Evolutionary conservation across 805 yeast genomes (phyloP), one percentile per base, ranked within the genome.

Genomic region (Candida insectalens): DNA sequence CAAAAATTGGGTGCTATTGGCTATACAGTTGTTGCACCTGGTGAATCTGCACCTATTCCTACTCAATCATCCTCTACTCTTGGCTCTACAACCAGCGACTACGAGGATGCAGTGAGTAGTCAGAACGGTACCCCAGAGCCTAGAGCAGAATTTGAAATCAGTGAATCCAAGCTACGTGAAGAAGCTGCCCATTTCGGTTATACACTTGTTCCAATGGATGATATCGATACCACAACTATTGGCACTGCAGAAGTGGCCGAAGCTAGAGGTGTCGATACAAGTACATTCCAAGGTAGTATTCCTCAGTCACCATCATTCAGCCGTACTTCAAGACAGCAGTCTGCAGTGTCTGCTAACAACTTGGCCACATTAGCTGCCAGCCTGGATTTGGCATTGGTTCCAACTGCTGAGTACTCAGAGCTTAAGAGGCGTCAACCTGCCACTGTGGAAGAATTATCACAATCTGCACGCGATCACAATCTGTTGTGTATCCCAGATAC

Each of bases 401-500:
- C 57, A 5, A 55, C 49, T 29, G 40, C 37, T 7, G 59, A 55
- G 6, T 37, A 37, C 10, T 35, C 42, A 4, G 42, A 35, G 5
- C 31, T 44, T 30, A 47, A 46, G 33, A 29, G 30, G 8, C 31
- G 35, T 6, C 30, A 32, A 15, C 36, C 41, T 2, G 27, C 45
- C 8, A 38, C 41, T 1, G 32, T 33, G 7, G 45, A 42, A 3
- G 54, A 51, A 4, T 27, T 78, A 9, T 45, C 50, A 6, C 49
- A 43, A 0, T 55, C 55, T 5, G 81, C 79, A 4, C 62, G 56
- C 33, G 47, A 57, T 10, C 50, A 60, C 33, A 78, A 77, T 3
- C 45, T 69, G 32, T 47, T 79, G 43, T 63, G 74, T 33, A 62
- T 82, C 27, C 83, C 89, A 1, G 64, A 63, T 33, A 51, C 65